Base-by-base conservation (phyloP, 441 rosid species). In the Erodium moschatum region DNA sequence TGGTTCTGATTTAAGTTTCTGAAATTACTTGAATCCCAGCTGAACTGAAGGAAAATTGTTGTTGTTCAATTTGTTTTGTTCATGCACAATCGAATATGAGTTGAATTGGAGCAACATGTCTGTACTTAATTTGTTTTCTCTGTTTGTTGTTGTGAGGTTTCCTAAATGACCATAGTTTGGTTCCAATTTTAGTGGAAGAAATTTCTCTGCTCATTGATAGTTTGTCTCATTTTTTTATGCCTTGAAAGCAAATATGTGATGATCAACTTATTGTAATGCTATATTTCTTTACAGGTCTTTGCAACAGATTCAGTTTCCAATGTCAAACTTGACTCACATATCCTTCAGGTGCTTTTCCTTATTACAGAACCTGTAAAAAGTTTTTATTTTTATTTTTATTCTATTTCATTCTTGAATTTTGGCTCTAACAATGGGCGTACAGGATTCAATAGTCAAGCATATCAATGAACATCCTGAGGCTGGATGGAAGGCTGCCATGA, bases 401-500 rank as follows among this genome's bases (percentile, higher is more conserved):
- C 0, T 44, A 3, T 42, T 3, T 27, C 52, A 62, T n/a, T 12
- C 18, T 63, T 40, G 10, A 42, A 56, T 71, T 73, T 65, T 65
- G 65, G 56, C 72, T 75, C 38, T 66, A 44, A 13, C 38, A 19
- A 5, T 71, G 12, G 38, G 64, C 13, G 9, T 75, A 76, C 76
- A 92, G 98, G 84, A 90, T 64, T 91, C 89, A 35, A 86, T 92
- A 42, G 80, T 86, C 13, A 81, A 85, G 42, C 44, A 83, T 74
- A 82, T 92, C 70, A 92, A 92, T 69, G 88, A 78, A 65, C 79
- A 86, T 69, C 90, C 97, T n/a, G 75, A 81, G 27, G 89, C 94
- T 62, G 91, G 98, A 62, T 92, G 98, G 98, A 66, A 85, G 84
- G 98, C 97, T 80, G 78, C 82, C 73, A 77, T 79, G 64, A 90